Base-by-base conservation (phyloP, 202 grass and related monocot genomes). In the Setaria viridis region DNA sequence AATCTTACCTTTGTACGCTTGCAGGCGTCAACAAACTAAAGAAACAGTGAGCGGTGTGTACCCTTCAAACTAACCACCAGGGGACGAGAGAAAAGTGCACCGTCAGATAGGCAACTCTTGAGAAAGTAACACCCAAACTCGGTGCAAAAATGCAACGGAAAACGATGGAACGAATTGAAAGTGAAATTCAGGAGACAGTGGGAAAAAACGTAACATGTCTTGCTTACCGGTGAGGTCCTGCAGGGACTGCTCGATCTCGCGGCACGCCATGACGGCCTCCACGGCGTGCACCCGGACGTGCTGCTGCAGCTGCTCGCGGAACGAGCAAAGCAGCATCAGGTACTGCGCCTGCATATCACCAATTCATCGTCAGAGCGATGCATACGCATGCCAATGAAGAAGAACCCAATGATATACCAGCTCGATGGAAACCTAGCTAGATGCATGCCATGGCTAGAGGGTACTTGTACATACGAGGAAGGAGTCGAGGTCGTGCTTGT, bases 181-280 rank as follows among this genome's bases (percentile, higher is more conserved):
- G 16, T 19, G 51, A 55, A 20, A 62, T 15, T 4, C 7, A 51
- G 50, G 14, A 15, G 48, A 14, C 11, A 15, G 50, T 3, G 14
- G 2, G 4, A 16, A 16, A 41, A 41, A 41, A 41, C 39, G 39
- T 3, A 16, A 54, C 12, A 17, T 2, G 13, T 7, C 12, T 68
- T 89, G 94, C 94, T 68, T 89, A 96, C 97, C 97, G n/a, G 97
- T 99, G n/a, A 99, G 82, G 82, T 93, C 97, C 76, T 97, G 97
- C 53, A 99, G 81, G 6, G 97, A 92, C 57, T 99, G 97, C 85
- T 99, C 97, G 85, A 99, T 99, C 85, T 99, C 97, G 12, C 97
- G 92, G 93, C 97, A 99, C 39, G 97, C 94, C 86, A 99, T 93
- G 87, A 99, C 97, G 64, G 97, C 97, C 97, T 99, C 97, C 73